Evolutionary conservation across 345 rosid genomes (phyloP), one percentile per base, ranked within the genome.

Genomic region (Luvunga scandens): DNA sequence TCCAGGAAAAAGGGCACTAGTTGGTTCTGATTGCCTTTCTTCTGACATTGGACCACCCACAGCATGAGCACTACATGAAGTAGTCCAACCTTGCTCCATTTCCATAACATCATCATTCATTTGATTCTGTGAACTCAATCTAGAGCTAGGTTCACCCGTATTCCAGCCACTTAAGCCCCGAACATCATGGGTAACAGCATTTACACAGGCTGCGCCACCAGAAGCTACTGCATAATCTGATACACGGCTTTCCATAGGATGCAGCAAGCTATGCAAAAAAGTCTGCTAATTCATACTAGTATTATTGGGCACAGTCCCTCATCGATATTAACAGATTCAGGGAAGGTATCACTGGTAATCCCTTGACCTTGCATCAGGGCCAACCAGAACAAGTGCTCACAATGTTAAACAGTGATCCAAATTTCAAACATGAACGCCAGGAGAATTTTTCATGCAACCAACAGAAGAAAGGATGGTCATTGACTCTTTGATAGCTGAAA

Each of bases 141-240:
- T 75, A 38, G 93, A 87, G 84, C 93, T 88, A 42, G 94, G 81
- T 78, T 93, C 98, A 59, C 93, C 91, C 36, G 81, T 83, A 82
- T 77, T 91, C 97, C 91, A 90, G 80, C 88, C 83, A 79, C 83
- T 75, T 73, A 81, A 86, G 75, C 73, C 77, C 65, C 81, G 94
- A 81, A 55, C 77, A 74, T 80, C 85, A 78, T 82, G 87, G 84
- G 82, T 65, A 36, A 75, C 76, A 14, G 89, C 78, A 81, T 83
- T 80, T 63, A 77, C 79, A 60, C 87, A 84, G 19, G 86, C 57
- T 50, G 85, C 82, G 71, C 80, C 85, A 55, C 83, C 81, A 73
- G 89, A 85, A 81, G 91, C 66, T 45, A 55, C 85, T 36, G 78
- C 30, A 72, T 73, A 81, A 85, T 82, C 84, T 21, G 89, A 75